These are phyloP conservation scores for Elsinoe australis DNA, from an alignment of 2,329 filamentous ascomycete genomes.

Conservation along the genomic window DNA sequence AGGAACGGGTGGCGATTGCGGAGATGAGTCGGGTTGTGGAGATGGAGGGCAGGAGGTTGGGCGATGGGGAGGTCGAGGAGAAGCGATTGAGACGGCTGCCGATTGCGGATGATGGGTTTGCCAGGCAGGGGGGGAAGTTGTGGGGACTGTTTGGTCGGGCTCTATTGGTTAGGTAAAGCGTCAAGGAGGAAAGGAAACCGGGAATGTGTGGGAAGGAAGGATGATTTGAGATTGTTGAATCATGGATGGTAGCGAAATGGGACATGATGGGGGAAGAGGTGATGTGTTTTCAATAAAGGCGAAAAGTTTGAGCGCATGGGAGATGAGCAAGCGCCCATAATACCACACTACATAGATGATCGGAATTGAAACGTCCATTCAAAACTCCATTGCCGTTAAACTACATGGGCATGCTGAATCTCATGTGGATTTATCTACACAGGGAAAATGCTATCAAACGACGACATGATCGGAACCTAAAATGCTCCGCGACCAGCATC, in stretches of 20 bases:
- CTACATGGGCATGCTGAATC: neutral
- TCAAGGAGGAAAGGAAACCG: neutral
- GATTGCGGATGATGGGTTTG: slow-evolving; percentile 18
- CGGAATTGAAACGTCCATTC: too few relatives aligned
- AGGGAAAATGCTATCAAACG: neutral
- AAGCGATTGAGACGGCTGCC: slow-evolving; percentile 17
- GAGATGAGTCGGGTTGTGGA: slow-evolving; percentile 20
- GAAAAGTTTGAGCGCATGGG: too few relatives aligned
- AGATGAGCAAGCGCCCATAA: too few relatives aligned
- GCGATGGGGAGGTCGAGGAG: slow-evolving; percentile 17
- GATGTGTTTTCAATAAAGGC: too few relatives aligned
- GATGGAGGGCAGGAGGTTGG: slow-evolving; percentile 17
- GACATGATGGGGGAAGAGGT: neutral
- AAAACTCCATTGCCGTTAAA: neutral
- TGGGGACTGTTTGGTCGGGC: slow-evolving; percentile 14
- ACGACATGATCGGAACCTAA: too few relatives aligned
- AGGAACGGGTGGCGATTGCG: slow-evolving; percentile 20
- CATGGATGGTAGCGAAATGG: neutral
- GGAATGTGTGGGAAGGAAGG: neutral
- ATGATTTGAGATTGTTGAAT: too few relatives aligned
- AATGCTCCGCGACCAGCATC: neutral
- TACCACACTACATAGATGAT: too few relatives aligned
- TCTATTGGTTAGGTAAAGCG: slow-evolving; percentile 11
- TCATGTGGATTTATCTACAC: slow-evolving; percentile 11
- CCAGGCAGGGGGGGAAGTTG: slow-evolving; percentile 18